Evolutionary conservation across 371 early-diverging fungal genomes (phyloP), one percentile per base, ranked within the genome.

Genomic region (Thermomucor indicae-seudaticae): DNA sequence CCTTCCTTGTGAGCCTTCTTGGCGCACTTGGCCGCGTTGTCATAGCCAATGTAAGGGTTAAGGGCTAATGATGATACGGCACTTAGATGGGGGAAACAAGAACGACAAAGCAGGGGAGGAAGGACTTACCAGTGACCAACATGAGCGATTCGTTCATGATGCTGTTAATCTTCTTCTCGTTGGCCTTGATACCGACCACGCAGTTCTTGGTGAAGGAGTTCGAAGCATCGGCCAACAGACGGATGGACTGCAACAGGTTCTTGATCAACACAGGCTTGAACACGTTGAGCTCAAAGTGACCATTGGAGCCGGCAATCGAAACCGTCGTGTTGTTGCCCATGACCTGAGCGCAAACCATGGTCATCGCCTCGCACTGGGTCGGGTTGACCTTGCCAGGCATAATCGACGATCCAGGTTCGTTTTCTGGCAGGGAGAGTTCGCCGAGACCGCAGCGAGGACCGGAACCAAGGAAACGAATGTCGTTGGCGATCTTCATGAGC

Each of bases 331-430:
- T 80, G 85, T 97, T 97, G 17, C 97, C 97, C 80, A 97, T 91
- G 39, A 96, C 93, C 65, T 97, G 97, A 35, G 96, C 87, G 69
- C 95, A 95, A 23, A 96, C 92, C 97, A 97, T 97, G 24, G 97
- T 97, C 85, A 97, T 80, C 35, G 97, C 95, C 72, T 97, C 97
- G 72, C 95, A 95, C 69, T 96, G 96, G 23, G 97, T 97, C 38
- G 97, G 96, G 68, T 97, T 97, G 40, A 73, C 73, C 80, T 97
- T 97, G 47, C 97, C 97, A 35, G 97, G 97, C 97, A 96, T 96
- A 67, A 97, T 97, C 29, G 95, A 95, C 30, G 93, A 93, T 43
- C 97, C 97, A 35, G 97, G 97, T 67, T 97, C 97, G 69, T 96
- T 97, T 71, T 94, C 96, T 39, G 96, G 96, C 54, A 97, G 78